Evolutionary conservation across 169 alveolate species (phyloP), one percentile per base, ranked within the genome.

Genomic region (Plasmodium cynomolgi): DNA sequence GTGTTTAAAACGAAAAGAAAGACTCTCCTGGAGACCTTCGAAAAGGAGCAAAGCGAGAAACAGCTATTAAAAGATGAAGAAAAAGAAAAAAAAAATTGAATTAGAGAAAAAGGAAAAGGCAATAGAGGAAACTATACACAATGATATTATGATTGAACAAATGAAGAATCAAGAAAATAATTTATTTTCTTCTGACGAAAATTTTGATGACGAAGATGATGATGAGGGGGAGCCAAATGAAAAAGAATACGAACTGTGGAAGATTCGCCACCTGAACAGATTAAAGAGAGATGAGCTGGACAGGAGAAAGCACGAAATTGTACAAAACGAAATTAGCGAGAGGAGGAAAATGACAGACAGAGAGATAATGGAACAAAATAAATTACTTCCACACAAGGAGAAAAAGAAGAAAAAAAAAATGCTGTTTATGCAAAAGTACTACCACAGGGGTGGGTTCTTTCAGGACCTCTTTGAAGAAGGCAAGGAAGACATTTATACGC

Each of bases 391-490:
- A 74, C 84, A 91, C 23, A 83, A 83, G 74, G 83, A 82, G 47
- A 84, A 50, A 23, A 77, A 75, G 75, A 88, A 72, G 62, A 83
- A 84, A 56, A 85, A 58, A 68, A 97, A 97, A 73, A 93, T 96
- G 92, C 44, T 82, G 9, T 97, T 97, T 97, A 93, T 97, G 97
- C 98, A 97, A 94, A 97, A 97, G 88, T 97, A 97, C 95, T 97
- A 97, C 91, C 98, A 97, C 95, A 95, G 93, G 71, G 98, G 98
- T 79, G 98, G 98, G 2, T 97, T 97, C 95, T 97, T 96, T 93
- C 97, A 95, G 96, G 98, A 97, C 83, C 84, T 95, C 93, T 97
- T 96, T 41, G 97, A 97, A 79, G 97, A 95, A 81, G 98, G 98
- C 11, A 96, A 97, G n/a, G 98, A 97, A 86, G 97, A 96, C 11